Evolutionary conservation across 345 rosid genomes (phyloP).

Genomic region (Bruguiera gymnorhiza): DNA sequence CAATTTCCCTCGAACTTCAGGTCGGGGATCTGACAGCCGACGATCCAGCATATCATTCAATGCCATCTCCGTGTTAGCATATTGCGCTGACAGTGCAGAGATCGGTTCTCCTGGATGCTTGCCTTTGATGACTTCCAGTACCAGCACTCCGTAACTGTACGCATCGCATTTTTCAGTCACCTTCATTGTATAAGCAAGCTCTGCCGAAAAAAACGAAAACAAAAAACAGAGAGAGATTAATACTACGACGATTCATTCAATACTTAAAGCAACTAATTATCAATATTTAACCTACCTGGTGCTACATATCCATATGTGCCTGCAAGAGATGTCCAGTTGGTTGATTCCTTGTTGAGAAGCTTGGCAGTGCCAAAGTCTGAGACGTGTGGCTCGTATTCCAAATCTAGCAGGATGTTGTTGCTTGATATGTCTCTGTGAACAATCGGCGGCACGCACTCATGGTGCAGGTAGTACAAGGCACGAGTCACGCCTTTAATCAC

Average conservation of each 20-base stretch:
- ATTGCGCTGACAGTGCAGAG: no score
- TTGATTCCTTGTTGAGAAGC: constrained; percentile 7
- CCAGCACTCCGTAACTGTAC: constrained; percentile 12
- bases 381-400: constrained; percentile 8
- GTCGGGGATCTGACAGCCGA: no score
- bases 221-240: no score
- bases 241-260: background rate
- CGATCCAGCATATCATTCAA: no score
- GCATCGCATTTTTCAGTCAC: constrained; percentile 17
- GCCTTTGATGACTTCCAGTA: constrained; percentile 9
- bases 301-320: constrained; percentile 15
- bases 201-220: no score
- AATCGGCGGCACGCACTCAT: constrained; percentile 9
- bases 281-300: constrained; percentile 8
- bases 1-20: no score
- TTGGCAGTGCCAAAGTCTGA: constrained; percentile 17
- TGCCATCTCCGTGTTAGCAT: no score
- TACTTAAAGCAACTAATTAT: background rate
- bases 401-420: constrained; percentile 14
- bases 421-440: constrained; percentile 12
- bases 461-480: constrained; percentile 11
- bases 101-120: constrained; percentile 2
- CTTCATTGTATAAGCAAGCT: constrained; percentile 10
- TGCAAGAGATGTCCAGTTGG: background rate
- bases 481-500: constrained; percentile 5